Evolutionary conservation across 257 asterid genomes (phyloP), one percentile per base, ranked within the genome.

Genomic region (Solanum dulcamara): DNA sequence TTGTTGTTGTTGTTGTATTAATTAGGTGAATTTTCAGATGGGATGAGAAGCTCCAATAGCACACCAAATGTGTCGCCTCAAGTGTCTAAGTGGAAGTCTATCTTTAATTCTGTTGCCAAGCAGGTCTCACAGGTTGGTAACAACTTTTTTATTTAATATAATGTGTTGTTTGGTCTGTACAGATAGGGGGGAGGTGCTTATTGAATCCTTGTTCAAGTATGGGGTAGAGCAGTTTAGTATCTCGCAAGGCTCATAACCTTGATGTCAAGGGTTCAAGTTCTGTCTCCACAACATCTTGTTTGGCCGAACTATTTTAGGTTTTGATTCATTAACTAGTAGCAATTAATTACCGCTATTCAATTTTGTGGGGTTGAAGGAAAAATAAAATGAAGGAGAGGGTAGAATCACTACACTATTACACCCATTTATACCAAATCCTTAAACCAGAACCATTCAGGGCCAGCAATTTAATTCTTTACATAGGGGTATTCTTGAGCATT

Each of bases 71-170:
- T 90, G 85, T 89, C 93, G 82, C 86, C 97, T 87, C 98, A 90
- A 83, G 91, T 90, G 82, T 91, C 99, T 86, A 93, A 88, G 93
- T 96, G 99, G 99, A 84, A 84, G 37, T 84, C 81, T 33, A 68
- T 84, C 68, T 12, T 84, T 48, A 72, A 84, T 64, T 84, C 81
- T 44, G 80, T 84, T 84, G 86, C 86, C 81, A 84, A 84, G 46
- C 86, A 84, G 81, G 81, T 84, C 37, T 84, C 86, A 48, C 86
- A 84, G 81, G 86, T 84, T 33, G 37, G 67, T 74, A 33, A 10
- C 38, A 68, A 30, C 26, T 35, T 22, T 35, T 68, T 84, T 32
- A 5, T 28, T 64, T 48, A 30, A 14, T 79, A 14, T 30, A 79
- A 28, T 48, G 28, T 28, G 64, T 10, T 79, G 20, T 48, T 48